Evolutionary conservation across 1,284 basidiomycete species (phyloP), one percentile per base, ranked within the genome.

Genomic region (Xerocomus tenax): DNA sequence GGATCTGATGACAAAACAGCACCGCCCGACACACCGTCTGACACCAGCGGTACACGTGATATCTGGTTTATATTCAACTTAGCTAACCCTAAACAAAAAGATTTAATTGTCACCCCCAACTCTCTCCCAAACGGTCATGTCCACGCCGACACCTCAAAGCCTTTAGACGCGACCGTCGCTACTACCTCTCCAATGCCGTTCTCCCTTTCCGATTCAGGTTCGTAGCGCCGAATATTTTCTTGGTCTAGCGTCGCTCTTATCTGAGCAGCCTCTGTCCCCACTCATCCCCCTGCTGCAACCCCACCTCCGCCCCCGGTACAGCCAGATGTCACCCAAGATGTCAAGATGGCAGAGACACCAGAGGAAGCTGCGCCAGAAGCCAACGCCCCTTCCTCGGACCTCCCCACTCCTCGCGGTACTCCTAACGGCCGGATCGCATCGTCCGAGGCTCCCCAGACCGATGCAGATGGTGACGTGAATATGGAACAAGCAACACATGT

Each of bases 71-170:
- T 64, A 56, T 64, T 55, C 53, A 53, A 55, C 76, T 79, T 40
- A 70, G 63, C 61, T 75, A 57, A 83, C 82, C 35, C 79, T 55
- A 61, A 52, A 62, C 49, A 70, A 70, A 57, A 69, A 73, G 76
- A 79, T 68, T 72, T 76, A 60, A 79, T 79, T 69, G 76, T 80
- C 60, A 74, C 81, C 66, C 73, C 76, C 81, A n/a, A n/a, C n/a
- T n/a, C n/a, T n/a, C n/a, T n/a, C 57, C 74, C 75, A 56, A 83
- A 84, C 69, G 79, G 77, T 58, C 79, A 83, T 72, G 79, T 72
- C 56, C 76, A 77, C 46, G 73, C 77, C 61, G 79, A 82, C 43
- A 67, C 72, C 43, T 63, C 79, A 56, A 77, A 68, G 54, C 57
- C 69, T 23, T 64, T 67, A 58, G 66, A 64, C 52, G 48, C 66